Conservation (phyloP, 139 green algal species). For the Marvania coccoides region DNA sequence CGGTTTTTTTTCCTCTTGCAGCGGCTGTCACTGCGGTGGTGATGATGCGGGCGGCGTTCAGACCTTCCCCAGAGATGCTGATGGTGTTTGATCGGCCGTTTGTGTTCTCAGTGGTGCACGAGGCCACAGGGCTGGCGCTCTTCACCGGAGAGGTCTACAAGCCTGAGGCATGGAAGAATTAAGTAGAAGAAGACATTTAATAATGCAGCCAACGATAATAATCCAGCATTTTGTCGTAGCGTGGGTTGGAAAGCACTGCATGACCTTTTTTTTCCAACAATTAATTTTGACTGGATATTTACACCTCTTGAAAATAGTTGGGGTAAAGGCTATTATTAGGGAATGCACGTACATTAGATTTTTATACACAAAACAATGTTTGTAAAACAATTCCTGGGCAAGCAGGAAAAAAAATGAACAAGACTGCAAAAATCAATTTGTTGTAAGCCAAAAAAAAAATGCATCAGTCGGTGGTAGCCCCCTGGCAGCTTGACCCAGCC, state of each 20-base stretch:
- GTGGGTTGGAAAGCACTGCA: too few species aligned
- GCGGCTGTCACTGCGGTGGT: constrained; percentile 21
- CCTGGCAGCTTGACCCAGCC: constrained; percentile 74
- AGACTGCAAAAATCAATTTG: too few species aligned
- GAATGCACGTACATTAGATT: not conserved
- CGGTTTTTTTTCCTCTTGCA: not conserved
- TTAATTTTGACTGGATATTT: too few species aligned
- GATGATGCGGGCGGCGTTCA: constrained; percentile 11
- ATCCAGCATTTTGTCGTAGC: too few species aligned
- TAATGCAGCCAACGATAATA: too few species aligned
- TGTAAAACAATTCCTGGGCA: not conserved
- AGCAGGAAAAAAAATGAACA: not conserved
- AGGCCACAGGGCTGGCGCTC: constrained; percentile 1
- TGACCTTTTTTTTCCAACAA: too few species aligned
- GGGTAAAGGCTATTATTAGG: not conserved
- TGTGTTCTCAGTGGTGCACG: constrained; percentile 22
- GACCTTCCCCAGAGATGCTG: not conserved
- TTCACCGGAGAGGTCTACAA: constrained; percentile 18
- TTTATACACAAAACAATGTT: not conserved
- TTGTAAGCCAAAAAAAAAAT: not conserved
- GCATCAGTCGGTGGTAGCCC: constrained; percentile 14
- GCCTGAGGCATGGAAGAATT: constrained; percentile 4
- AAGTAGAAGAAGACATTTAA: too few species aligned
- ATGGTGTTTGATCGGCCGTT: constrained; percentile 29
- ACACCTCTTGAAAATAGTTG: not conserved